Percentiles rank a stretch among this genome's conserved stretches.
phyloP scores from a whole-genome alignment of 331 rosid species.

The Acacia concinna region DNA sequence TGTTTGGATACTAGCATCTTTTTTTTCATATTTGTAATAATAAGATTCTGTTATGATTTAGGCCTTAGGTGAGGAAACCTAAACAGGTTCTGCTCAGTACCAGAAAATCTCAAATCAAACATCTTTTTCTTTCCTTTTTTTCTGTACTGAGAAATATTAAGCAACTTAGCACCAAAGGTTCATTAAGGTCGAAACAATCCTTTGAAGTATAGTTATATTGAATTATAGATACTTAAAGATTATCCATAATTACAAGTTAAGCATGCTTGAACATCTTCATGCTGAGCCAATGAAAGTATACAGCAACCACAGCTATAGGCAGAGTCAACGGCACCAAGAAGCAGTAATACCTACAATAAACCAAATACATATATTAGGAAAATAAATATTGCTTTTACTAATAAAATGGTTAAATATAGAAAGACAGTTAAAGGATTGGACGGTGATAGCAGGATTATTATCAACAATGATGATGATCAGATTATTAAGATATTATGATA shows the following conservation, averaged over 20 bases:
- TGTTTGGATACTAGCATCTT: neutral
- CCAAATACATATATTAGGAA: neutral
- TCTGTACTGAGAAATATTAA: neutral
- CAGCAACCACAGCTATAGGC: constrained; percentile 51
- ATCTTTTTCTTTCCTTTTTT: neutral
- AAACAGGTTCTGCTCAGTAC: neutral
- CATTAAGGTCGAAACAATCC: neutral
- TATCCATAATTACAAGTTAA: constrained; percentile 26
- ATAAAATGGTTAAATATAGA: neutral
- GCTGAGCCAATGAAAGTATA: constrained; percentile 66
- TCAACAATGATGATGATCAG: neutral
- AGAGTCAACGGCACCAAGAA: constrained; percentile 65
- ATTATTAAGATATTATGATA: neutral
- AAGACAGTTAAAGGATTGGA: neutral
- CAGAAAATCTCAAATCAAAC: neutral
- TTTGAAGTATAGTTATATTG: neutral
- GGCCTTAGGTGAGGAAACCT: neutral
- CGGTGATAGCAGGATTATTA: neutral
- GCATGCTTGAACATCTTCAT: constrained; percentile 76
- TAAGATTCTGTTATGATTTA: constrained; percentile 11
- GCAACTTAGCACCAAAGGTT: neutral
- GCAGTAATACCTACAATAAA: constrained; percentile 48
- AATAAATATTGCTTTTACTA: neutral
- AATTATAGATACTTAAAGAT: neutral
- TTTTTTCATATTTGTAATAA: constrained; percentile 7